These are phyloP conservation scores for Fusarium keratoplasticum DNA, from an alignment of 2,329 filamentous ascomycete genomes.

Conservation along the genomic window DNA sequence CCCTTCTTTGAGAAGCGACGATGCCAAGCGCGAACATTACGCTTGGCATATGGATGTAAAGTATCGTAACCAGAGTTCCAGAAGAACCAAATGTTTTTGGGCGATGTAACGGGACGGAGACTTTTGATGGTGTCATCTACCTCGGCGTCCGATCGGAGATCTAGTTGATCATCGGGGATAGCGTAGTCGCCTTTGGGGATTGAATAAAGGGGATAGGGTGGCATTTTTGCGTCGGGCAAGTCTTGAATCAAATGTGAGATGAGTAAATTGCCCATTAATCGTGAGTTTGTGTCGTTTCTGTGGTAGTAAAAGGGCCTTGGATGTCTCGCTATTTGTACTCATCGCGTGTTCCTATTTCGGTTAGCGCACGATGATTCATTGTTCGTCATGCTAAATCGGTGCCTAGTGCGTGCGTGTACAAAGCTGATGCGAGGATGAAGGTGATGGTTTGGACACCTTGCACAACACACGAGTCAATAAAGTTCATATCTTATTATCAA, in stretches of 20 bases:
- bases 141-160: background rate
- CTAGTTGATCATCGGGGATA: background rate
- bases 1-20: background rate
- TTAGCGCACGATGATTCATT: background rate
- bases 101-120: background rate
- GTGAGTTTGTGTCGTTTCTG: background rate
- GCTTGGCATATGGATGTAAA: background rate
- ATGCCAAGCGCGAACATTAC: background rate
- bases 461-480: background rate
- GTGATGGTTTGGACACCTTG: background rate
- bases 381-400: background rate
- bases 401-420: background rate
- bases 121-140: background rate
- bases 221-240: background rate
- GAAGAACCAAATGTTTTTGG: background rate
- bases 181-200: background rate
- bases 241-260: background rate
- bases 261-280: background rate
- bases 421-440: background rate
- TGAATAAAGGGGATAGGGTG: background rate
- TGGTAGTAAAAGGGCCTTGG: no score
- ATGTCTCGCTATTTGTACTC: background rate
- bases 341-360: background rate
- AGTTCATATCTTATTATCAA: background rate
- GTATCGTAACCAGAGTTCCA: background rate